Base-by-base conservation (phyloP, 2,329 filamentous ascomycete species). In the Aspergillus uvarum region DNA sequence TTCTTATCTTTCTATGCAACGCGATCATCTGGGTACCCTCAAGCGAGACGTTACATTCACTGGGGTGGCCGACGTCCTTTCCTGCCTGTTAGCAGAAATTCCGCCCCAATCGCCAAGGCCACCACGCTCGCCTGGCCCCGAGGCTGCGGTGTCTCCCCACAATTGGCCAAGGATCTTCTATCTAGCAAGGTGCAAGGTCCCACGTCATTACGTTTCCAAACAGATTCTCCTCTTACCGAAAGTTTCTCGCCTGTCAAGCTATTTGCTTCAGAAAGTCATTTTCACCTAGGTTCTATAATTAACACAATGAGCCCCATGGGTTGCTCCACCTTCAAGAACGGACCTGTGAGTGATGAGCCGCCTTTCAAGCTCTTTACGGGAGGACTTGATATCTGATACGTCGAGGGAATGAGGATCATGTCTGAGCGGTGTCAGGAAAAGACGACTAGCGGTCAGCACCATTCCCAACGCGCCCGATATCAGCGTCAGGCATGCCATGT, bases 351-450 rank as follows among this genome's bases (percentile, higher is more conserved):
- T 19, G 16, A 44, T 44, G 38, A 44, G 16, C 14, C 38, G 38
- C 38, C 16, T 8, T 42, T 16, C 14, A 19, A 44, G 38, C 38
- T 44, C 38, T 19, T 44, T 19, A 1, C 16, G 38, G 38, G 5
- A 44, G 16, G 3, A 19, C 16, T 3, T 44, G 38, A 19, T 44
- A 44, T 48, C 42, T 48, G 42, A 48, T 55, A 55, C 26, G 53
- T 48, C 26, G 44, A 55, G 42, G n/a, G 7, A 16, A 16, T 47
- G 42, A 24, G 29, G 52, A 31, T 21, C 24, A 47, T 55, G 53
- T 47, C 53, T 55, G 53, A 55, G 53, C 26, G 53, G 53, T 32
- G 53, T 19, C 53, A 22, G 47, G 31, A 48, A 44, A 42, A 19
- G n/a, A 19, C 32, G 44, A 48, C 10, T 55, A 48, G 53, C 42